Percentiles rank a stretch among this genome's conserved stretches.
Conservation (phyloP, 2,329 filamentous ascomycete genomes). For the Fusarium duplospermum region DNA sequence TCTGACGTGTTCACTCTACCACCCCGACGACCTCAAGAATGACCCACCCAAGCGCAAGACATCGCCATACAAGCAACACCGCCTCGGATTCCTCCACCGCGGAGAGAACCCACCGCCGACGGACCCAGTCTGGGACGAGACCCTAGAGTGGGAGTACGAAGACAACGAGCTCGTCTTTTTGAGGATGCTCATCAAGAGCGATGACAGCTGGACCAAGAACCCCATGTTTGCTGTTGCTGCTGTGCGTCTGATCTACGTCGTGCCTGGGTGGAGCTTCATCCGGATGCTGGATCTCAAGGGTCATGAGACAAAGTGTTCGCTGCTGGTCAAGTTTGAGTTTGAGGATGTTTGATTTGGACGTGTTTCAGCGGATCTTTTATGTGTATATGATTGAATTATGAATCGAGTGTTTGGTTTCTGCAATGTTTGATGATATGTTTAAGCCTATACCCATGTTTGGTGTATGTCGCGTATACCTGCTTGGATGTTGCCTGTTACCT, state of each 20-base stretch:
- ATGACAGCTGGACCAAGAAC: conserved; percentile 71
- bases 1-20: conserved; percentile 72
- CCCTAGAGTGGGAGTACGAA: conserved; percentile 74
- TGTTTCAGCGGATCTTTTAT: conserved; percentile 27
- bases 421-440: conserved; percentile 5
- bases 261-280: conserved; percentile 71
- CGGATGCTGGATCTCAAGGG: conserved; percentile 74
- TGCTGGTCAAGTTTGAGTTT: conserved; percentile 72
- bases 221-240: conserved; percentile 71
- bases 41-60: conserved; percentile 72
- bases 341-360: conserved; percentile 46
- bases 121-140: conserved; percentile 75
- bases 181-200: conserved; percentile 74
- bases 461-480: neutral
- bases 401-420: neutral
- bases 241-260: conserved; percentile 68
- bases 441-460: neutral
- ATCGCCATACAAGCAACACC: conserved; percentile 68
- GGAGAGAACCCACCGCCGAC: conserved; percentile 68
- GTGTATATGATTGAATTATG: conserved; percentile 12
- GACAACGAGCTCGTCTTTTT: conserved; percentile 75
- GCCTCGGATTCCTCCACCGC: conserved; percentile 64
- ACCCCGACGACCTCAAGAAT: conserved; percentile 62
- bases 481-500: too few relatives aligned
- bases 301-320: conserved; percentile 69